Base-by-base conservation (phyloP, 2,329 filamentous ascomycete genomes). In the Monilinia fructicola region DNA sequence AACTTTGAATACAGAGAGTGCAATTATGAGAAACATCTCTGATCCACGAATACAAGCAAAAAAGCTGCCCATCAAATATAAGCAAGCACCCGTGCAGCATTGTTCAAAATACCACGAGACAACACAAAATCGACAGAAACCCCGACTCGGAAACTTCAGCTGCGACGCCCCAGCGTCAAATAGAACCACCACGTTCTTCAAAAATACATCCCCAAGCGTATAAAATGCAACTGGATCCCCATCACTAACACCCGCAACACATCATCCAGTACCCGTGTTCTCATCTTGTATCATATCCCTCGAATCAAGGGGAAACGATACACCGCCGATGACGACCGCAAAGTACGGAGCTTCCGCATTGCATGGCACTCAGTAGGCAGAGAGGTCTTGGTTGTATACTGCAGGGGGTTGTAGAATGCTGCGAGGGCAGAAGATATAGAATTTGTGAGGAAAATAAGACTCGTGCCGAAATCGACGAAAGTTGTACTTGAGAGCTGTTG, bases 131-230 rank as follows among this genome's bases (percentile, higher is more conserved):
- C 40, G 48, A 38, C 58, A 64, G 11, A 26, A 35, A 9, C 26
- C 52, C 14, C 28, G 23, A 48, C 28, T 35, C 16, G 12, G 23
- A 14, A 83, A 81, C 4, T 79, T 77, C 78, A 83, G 80, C 73
- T 81, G 74, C n/a, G 76, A 79, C 7, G 75, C 79, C 0, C 81
- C 81, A 21, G 82, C 74, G 67, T 83, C 80, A 70, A 82, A 83
- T 0, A 84, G 81, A 0, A 79, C 79, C 61, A 85, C 73, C 2
- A 82, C 81, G 65, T 82, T 84, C 72, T 83, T 79, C 67, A 85
- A 73, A 66, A 84, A 85, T 9, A 79, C 78, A 44, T 81, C 79
- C 0, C 83, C 83, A 42, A 85, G 72, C 31, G 84, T 80, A 67
- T 81, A 84, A 9, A 82, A 81, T 4, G n/a, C 28, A 23, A 60